Evolutionary conservation across 495 filamentous ascomycete species (phyloP).

Genomic region (Xylaria telfairii): DNA sequence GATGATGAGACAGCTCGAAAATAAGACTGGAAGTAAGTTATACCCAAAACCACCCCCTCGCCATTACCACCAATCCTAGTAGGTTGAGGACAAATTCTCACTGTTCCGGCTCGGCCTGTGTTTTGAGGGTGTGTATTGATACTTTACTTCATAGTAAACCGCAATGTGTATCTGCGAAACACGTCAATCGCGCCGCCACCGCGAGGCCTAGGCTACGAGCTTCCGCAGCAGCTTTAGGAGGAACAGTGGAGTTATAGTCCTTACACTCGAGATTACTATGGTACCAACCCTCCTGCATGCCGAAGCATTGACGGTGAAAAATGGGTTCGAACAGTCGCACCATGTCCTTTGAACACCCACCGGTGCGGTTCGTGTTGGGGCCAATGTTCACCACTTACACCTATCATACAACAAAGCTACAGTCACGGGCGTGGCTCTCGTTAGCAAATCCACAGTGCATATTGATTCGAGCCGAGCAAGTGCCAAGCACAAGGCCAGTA

Average conservation of each 20-base stretch:
- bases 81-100: neutral
- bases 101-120: neutral
- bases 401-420: neutral
- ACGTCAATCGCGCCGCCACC: slow-evolving; percentile 34
- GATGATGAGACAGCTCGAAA: slow-evolving; percentile 40
- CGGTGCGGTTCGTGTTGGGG: neutral
- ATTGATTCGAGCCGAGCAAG: neutral
- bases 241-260: neutral
- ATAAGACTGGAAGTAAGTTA: slow-evolving; percentile 30
- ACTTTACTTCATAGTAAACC: slow-evolving; percentile 18
- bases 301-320: neutral
- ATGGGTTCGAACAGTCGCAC: no score
- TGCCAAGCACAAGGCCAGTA: neutral
- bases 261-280: neutral
- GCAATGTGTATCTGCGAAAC: slow-evolving; percentile 33
- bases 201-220: slow-evolving; percentile 20
- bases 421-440: neutral
- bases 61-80: neutral
- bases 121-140: neutral
- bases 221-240: neutral
- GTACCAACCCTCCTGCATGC: neutral
- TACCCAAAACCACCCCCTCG: neutral
- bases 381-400: no score
- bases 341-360: neutral
- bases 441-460: no score